A percentile compares a stretch with the other conserved stretches of the same genome.
These are phyloP conservation scores for Huntiella moniliformis DNA, from an alignment of 2,329 filamentous ascomycete genomes.

Conservation along the genomic window DNA sequence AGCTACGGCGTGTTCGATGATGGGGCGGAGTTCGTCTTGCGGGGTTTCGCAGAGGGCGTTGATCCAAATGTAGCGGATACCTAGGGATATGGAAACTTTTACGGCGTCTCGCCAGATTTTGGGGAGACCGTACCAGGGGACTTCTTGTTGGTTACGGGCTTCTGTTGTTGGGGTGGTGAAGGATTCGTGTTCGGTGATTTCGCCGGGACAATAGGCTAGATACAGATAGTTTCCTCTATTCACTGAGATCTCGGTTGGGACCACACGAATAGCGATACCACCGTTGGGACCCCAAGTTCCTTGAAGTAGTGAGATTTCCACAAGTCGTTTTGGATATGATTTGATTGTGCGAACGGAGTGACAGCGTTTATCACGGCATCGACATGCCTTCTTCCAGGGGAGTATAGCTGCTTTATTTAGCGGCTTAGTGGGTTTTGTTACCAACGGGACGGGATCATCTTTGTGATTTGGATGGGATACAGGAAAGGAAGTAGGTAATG, in stretches of 20 bases:
- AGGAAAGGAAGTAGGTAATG: neutral
- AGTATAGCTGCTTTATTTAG: neutral
- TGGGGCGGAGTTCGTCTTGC: too few species aligned
- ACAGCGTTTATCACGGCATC: neutral
- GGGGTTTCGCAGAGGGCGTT: neutral
- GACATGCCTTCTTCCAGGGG: neutral
- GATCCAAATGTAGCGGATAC: conserved; percentile 7
- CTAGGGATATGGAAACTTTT: conserved; percentile 2
- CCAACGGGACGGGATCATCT: neutral
- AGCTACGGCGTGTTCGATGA: too few species aligned
- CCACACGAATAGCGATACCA: conserved; percentile 3
- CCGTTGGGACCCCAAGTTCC: conserved; percentile 3
- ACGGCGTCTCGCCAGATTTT: conserved; percentile 1
- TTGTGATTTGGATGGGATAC: neutral
- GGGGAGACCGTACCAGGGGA: conserved; percentile 3
- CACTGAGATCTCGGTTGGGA: neutral
- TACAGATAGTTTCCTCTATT: conserved; percentile 6
- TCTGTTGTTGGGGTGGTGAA: neutral
- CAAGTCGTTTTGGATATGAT: conserved; percentile 1
- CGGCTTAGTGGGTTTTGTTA: neutral
- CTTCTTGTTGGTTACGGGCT: conserved; percentile 4
- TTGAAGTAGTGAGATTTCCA: conserved; percentile 5
- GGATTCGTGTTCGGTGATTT: neutral
- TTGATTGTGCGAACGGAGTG: neutral
- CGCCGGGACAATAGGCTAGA: conserved; percentile 3